Base-by-base conservation (phyloP, 495 filamentous ascomycete species). In the Neurospora sp. region DNA sequence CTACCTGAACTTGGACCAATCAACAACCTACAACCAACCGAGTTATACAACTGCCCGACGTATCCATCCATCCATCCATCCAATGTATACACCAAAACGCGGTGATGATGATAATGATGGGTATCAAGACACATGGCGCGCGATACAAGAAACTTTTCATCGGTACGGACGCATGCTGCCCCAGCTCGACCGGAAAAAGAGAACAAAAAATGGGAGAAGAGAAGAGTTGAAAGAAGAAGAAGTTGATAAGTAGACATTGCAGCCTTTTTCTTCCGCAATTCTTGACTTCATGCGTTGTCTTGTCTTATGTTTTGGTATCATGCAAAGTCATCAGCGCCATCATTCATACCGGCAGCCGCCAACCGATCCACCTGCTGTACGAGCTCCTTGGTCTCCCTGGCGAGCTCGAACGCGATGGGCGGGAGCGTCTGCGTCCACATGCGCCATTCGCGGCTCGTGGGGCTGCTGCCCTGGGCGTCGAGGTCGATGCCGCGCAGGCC, bases 381-480 rank as follows among this genome's bases (percentile, higher is more conserved):
- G 70, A 94, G 83, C 78, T 93, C 91, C 78, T 94, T 96, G 73
- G 91, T 94, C 81, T 92, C 90, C 48, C 92, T 86, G 3, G 92
- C 94, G 78, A 96, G 91, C 83, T 94, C 92, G 81, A 97, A 97
- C 20, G 93, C 93, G 75, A 96, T 89, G 10, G 93, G 93, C 20
- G 94, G 92, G 62, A 94, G 83, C 69, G 86, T 90, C 78, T 90
- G 90, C 69, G 88, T 91, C 83, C 90, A 90, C 77, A 87, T 89
- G 66, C 87, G 89, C 83, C 89, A 87, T 80, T 80, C 84, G 71
- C 75, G 80, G 72, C 87, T 84, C 42, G 81, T 81, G 31, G 87
- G 81, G 37, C 82, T 83, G 8, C 82, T 77, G 39, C 83, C 84
- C 40, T 79, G 81, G 23, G 83, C 84, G 10, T 84, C 71, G 84